phyloP scores from a whole-genome alignment of 2,329 filamentous ascomycete species.

The Venturiaceae sp. region DNA sequence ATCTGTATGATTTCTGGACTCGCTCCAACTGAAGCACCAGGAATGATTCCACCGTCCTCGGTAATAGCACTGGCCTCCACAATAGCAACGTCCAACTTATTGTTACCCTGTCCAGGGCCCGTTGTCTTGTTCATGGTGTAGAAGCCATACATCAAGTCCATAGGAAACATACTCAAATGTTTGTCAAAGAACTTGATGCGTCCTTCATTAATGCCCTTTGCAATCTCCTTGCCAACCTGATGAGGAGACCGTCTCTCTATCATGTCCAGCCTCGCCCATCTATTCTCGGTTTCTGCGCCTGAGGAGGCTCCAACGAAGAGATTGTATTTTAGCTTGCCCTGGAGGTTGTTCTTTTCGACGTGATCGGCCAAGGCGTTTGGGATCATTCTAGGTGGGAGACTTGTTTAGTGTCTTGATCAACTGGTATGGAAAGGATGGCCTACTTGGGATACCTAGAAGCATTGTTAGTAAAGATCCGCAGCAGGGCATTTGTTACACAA shows the following conservation, averaged over 20 bases:
- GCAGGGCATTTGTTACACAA: background rate
- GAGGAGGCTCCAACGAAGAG: conserved; percentile 87
- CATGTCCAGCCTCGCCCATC: conserved; percentile 86
- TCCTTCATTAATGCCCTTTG: conserved; percentile 82
- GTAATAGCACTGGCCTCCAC: conserved; percentile 82
- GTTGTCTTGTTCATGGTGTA: conserved; percentile 27
- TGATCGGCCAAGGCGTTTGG: conserved; percentile 78
- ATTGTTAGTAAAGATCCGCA: background rate
- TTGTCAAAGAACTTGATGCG: conserved; percentile 91
- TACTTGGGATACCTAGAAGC: conserved; percentile 85
- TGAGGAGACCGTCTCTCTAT: conserved; percentile 77
- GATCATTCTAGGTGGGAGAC: conserved; percentile 43
- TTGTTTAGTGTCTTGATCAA: background rate
- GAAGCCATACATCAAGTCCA: conserved; percentile 65
- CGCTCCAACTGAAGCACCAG: conserved; percentile 76
- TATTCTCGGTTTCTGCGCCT: conserved; percentile 81
- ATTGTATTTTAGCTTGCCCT: conserved; percentile 77
- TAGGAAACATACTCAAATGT: conserved; percentile 85
- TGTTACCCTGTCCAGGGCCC: conserved; percentile 46
- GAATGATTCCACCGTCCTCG: conserved; percentile 80
- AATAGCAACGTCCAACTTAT: conserved; percentile 71
- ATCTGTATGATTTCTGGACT: conserved; percentile 81
- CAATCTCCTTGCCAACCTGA: conserved; percentile 83
- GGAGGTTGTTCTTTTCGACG: conserved; percentile 75
- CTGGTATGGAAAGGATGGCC: conserved; percentile 19